Conservation (phyloP, 2,329 filamentous ascomycete species). For the Calonectria pseudoreteaudii region DNA sequence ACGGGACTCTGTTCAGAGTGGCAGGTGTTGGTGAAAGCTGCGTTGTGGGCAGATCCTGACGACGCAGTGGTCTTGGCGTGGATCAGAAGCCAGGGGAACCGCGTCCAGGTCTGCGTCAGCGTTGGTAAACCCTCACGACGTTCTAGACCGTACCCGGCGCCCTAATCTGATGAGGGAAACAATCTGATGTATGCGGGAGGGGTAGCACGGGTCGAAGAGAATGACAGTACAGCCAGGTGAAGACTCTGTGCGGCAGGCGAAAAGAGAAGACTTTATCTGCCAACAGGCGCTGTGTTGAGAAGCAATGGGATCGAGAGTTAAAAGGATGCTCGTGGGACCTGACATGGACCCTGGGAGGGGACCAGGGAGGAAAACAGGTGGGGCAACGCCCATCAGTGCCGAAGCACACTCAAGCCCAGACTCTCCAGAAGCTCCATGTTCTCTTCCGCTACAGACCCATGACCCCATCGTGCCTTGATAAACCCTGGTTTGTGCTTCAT, state of each 20-base stretch:
- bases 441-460: neutral
- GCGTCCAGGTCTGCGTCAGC: neutral
- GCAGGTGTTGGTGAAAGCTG: neutral
- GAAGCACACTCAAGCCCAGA: neutral
- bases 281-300: neutral
- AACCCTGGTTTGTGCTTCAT: neutral
- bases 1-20: neutral
- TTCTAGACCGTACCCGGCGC: neutral
- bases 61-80: conserved; percentile 8
- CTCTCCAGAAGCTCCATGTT: neutral
- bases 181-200: neutral
- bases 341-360: conserved; percentile 3
- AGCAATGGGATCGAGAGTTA: conserved; percentile 4
- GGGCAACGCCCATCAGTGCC: conserved; percentile 6
- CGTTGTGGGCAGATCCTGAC: neutral
- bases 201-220: neutral
- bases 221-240: neutral
- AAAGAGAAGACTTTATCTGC: neutral
- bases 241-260: neutral
- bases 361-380: conserved; percentile 3
- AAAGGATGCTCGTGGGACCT: neutral
- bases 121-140: neutral
- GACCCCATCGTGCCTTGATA: neutral
- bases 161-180: neutral
- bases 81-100: conserved; percentile 7